Evolutionary conservation across 257 asterid species (phyloP).

Genomic region (Salvia miltiorrhiza): DNA sequence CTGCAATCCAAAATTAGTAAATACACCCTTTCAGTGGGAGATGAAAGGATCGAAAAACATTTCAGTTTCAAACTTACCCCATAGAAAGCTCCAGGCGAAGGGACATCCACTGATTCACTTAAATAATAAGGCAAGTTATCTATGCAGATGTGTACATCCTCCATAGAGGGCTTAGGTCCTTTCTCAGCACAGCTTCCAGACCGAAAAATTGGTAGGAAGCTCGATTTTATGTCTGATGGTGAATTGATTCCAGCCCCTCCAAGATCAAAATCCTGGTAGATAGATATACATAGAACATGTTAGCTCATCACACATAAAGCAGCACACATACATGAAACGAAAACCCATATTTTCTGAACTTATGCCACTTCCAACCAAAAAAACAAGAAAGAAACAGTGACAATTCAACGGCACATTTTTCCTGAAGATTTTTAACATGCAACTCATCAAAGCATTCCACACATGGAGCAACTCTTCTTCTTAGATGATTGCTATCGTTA

Average conservation of each 20-base stretch:
- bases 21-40: background rate
- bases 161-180: constrained; percentile 88
- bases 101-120: constrained; percentile 38
- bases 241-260: constrained; percentile 35
- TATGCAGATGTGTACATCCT: constrained; percentile 70
- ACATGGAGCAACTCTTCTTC: background rate
- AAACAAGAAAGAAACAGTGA: too few species aligned
- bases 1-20: background rate
- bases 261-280: constrained; percentile 46
- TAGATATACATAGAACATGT: constrained; percentile 6
- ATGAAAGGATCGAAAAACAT: background rate
- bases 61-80: constrained; percentile 46
- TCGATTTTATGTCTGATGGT: constrained; percentile 50
- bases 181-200: constrained; percentile 84
- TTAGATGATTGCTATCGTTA: background rate
- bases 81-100: constrained; percentile 77
- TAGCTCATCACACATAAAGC: constrained; percentile 5
- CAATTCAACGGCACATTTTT: background rate
- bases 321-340: background rate
- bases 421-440: background rate
- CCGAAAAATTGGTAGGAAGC: constrained; percentile 60
- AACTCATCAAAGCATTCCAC: background rate
- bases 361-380: background rate
- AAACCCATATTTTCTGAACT: background rate
- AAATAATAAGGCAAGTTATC: constrained; percentile 59